Percentiles rank a stretch among this genome's conserved stretches.
Conservation (phyloP, 495 filamentous ascomycete genomes). For the Podospora comata region DNA sequence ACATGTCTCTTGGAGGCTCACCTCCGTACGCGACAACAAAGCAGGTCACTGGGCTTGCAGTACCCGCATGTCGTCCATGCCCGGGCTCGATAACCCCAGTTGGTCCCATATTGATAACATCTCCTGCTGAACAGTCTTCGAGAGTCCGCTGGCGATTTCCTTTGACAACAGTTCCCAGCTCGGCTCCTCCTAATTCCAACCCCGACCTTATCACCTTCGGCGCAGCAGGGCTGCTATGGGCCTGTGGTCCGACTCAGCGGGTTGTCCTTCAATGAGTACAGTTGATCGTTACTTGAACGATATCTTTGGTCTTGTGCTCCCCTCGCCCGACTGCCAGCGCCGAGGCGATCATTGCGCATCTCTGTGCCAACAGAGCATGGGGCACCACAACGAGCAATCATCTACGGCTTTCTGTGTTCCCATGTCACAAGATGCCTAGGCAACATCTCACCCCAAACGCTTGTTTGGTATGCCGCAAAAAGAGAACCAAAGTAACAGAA, state of each 20-base stretch:
- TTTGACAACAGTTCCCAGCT: neutral
- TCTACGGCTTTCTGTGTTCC: neutral
- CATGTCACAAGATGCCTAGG: slow-evolving; percentile 28
- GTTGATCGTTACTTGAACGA: neutral
- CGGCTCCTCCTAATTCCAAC: neutral
- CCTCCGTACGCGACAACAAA: neutral
- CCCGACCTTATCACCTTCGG: neutral
- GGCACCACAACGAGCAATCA: neutral
- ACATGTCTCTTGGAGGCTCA: neutral
- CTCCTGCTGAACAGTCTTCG: neutral
- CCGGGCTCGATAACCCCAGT: neutral
- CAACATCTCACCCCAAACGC: slow-evolving; percentile 32
- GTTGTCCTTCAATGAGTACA: neutral
- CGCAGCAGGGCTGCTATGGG: neutral
- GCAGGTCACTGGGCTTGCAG: slow-evolving; percentile 3
- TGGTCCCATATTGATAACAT: neutral
- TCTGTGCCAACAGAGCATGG: slow-evolving; percentile 6
- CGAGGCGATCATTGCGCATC: slow-evolving; percentile 2
- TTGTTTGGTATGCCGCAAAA: slow-evolving; percentile 30
- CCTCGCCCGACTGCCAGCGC: neutral
- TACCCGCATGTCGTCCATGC: slow-evolving; percentile 7
- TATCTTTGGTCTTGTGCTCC: neutral
- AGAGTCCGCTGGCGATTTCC: neutral
- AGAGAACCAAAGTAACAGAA: slow-evolving; percentile 26
- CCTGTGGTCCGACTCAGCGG: neutral